Base-by-base conservation (phyloP, 305 asterid species). In the Rubia tinctorum region DNA sequence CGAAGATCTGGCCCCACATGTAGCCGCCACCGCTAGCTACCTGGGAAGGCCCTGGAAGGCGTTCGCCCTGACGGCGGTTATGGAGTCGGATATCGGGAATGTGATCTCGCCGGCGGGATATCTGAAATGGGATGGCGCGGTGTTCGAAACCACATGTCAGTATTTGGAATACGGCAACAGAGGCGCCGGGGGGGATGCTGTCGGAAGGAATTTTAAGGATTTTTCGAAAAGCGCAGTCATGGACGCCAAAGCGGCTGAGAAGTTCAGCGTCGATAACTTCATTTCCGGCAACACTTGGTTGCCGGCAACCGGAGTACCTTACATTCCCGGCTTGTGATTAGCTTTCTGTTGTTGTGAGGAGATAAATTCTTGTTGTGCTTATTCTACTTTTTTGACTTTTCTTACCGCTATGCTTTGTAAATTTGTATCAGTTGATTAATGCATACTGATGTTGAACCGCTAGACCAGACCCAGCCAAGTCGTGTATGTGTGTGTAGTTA, bases 1-100 rank as follows among this genome's bases (percentile, higher is more conserved):
- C 44, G 39, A 62, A 11, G 77, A 13, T 9, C 0, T 71, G 2
- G 73, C 78, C 86, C 0, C 37, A 2, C 0, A 78, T 90, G 69
- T 83, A 84, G 75, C 4, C 75, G 27, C n/a, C 73, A 30, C 34
- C 0, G 75, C 76, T 0, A 83, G 80, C 3, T 90, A 80, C 81
- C 77, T 92, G 5, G 87, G 86, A 0, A 79, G 97, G 0, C 95
- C 95, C 0, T 90, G 93, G 96, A 84, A 82, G 58, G 15, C 11
- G 0, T 74, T 66, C 0, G 80, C 95, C 0, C 69, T 72, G 2
- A 88, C 90, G 4, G 89, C 88, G 40, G 66, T 80, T n/a, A 82
- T 90, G 90, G 86, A 87, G 78, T 70, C 76, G 39, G 87, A 84
- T 47, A 12, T 90, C 8, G 97, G 88, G 0, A 96, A 91, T 39